Evolutionary conservation across 441 rosid species (phyloP).

Genomic region (Flueggea neowawraea): DNA sequence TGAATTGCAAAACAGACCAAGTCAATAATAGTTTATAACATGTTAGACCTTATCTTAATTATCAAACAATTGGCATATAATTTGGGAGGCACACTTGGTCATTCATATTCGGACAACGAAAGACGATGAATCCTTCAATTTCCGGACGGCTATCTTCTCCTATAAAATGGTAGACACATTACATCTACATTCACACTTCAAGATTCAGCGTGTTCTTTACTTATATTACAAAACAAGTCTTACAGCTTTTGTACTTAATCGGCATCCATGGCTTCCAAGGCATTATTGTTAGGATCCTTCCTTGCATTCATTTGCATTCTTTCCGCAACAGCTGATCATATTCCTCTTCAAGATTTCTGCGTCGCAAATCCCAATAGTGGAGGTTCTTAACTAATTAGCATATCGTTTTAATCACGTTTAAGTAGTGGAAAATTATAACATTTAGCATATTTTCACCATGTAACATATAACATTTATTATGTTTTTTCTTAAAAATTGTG

Average conservation of each 20-base stretch:
- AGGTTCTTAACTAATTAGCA: neutral
- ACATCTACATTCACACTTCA: neutral
- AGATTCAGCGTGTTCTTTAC: neutral
- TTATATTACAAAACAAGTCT: too few relatives aligned
- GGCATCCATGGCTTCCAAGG: constrained; percentile 13
- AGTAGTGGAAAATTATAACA: too few relatives aligned
- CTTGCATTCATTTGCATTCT: constrained; percentile 2
- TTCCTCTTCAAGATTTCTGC: constrained; percentile 21
- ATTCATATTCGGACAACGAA: neutral
- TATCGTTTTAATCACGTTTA: neutral
- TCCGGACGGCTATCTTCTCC: neutral
- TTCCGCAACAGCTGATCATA: constrained; percentile 10
- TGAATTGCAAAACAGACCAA: too few relatives aligned
- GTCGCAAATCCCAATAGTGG: constrained; percentile 16
- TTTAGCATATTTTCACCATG: too few relatives aligned
- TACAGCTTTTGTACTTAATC: neutral
- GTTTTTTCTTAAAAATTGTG: too few relatives aligned
- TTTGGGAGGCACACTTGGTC: neutral
- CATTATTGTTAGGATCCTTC: neutral
- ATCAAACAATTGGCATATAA: neutral
- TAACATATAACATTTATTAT: too few relatives aligned
- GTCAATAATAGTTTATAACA: too few relatives aligned
- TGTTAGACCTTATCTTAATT: neutral
- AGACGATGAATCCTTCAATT: neutral
- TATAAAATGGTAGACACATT: neutral